These are phyloP conservation scores for Anthostomella pinea DNA, from an alignment of 2,329 filamentous ascomycete genomes.

Conservation along the genomic window DNA sequence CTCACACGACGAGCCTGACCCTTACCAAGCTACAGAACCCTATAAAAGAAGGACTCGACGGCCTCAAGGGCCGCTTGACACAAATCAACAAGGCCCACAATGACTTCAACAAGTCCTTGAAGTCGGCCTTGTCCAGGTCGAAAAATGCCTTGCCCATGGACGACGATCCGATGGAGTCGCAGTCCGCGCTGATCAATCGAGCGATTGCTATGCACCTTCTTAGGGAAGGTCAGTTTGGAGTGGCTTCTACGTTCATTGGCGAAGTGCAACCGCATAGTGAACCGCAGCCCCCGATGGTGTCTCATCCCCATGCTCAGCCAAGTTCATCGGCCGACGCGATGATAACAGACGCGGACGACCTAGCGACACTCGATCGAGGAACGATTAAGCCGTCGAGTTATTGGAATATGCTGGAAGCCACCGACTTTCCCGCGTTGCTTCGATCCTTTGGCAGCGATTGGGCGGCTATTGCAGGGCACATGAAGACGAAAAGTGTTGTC, in stretches of 20 bases:
- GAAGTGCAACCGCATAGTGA: constrained; percentile 53
- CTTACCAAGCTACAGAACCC: constrained; percentile 85
- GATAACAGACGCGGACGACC: too few relatives aligned
- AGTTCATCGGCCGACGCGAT: too few relatives aligned
- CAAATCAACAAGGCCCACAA: constrained; percentile 79
- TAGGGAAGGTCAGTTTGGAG: constrained; percentile 87
- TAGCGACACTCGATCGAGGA: constrained; percentile 50
- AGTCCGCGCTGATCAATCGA: constrained; percentile 78
- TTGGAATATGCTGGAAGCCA: constrained; percentile 81
- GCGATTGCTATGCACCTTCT: constrained; percentile 96
- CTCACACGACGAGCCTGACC: constrained; percentile 67
- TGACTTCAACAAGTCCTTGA: constrained; percentile 79
- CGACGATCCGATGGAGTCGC: constrained; percentile 74
- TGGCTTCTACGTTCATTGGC: constrained; percentile 78
- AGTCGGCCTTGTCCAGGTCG: constrained; percentile 72
- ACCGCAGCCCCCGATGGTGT: constrained; percentile 5
- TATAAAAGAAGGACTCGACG: constrained; percentile 75
- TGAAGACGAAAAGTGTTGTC: constrained; percentile 79
- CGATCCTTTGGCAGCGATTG: constrained; percentile 78
- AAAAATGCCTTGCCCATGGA: constrained; percentile 71
- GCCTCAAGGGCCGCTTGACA: constrained; percentile 76
- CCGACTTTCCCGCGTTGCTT: constrained; percentile 71
- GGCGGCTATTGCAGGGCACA: constrained; percentile 69
- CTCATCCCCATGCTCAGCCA: constrained; percentile 19
- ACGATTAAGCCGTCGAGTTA: constrained; percentile 68